Base-by-base conservation (phyloP, 1,139 yeast genomes). In the Debaryomyces fabryi region DNA sequence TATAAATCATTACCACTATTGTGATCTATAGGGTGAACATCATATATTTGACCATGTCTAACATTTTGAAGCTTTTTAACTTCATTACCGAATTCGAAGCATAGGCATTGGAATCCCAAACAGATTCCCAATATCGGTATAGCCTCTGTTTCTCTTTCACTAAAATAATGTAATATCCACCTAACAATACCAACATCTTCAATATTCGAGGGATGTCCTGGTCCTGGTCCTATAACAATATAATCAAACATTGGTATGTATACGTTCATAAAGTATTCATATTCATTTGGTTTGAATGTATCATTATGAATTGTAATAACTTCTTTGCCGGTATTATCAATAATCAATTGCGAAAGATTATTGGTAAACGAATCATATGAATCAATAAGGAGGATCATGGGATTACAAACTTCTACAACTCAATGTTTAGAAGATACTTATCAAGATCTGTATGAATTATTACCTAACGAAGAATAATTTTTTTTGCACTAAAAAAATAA, bases 281-380 rank as follows among this genome's bases (percentile, higher is more conserved):
- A 74, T 37, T 69, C 68, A 2, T 55, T 53, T 7, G 69, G 64
- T 5, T 52, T 40, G 49, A 86, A 74, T 0, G 89, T 71, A 64
- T 92, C 96, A 62, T 90, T 90, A 60, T 86, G 93, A 38, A 91
- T 81, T 1, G 88, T 85, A 32, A 79, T 69, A 10, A 90, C 93
- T 33, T 73, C 67, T 34, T 80, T 78, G 0, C 74, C 76, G 0
- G 87, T 77, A 10, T 82, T 73, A 15, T 67, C 65, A 53, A 78
- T 81, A n/a, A 93, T 66, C 32, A 92, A 75, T 49, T 81, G 78
- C 32, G 82, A 81, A 47, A 93, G 79, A 63, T 93, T 93, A 68
- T 82, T 88, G 3, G 97, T 87, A 74, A 92, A 93, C 9, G 98
- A 92, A 65, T 93, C 99, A 62, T 93, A 92, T 5, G 97, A 91